Conservation (phyloP, 129 eudicot species). For the Centrapalus pauciflorus region DNA sequence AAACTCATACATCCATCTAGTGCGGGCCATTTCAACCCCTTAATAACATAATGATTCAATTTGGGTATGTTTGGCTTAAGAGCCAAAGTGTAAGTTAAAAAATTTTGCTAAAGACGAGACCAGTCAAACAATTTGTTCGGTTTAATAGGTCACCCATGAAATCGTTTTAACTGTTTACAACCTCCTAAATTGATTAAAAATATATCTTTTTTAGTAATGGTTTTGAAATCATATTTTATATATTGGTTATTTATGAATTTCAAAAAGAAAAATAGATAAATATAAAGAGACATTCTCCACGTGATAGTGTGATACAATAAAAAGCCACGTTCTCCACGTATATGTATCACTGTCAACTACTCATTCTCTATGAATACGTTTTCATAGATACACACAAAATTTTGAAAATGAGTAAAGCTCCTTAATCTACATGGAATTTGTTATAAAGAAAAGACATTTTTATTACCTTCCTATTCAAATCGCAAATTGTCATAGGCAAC, state of each 20-base stretch:
- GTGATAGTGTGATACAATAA: too few species aligned
- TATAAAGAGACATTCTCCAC: background rate
- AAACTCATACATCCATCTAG: background rate
- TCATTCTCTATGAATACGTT: background rate
- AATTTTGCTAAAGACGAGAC: too few species aligned
- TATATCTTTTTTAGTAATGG: background rate
- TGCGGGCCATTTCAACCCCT: too few species aligned
- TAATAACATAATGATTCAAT: background rate
- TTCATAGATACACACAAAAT: background rate
- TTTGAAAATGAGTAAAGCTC: background rate
- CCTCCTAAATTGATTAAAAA: background rate
- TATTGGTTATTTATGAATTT: background rate
- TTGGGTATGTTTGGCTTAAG: background rate
- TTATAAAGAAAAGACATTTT: background rate
- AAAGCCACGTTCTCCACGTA: background rate
- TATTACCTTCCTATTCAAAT: slow-evolving; percentile 62
- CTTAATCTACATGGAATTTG: background rate
- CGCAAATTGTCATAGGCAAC: slow-evolving; percentile 62
- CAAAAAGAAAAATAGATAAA: too few species aligned
- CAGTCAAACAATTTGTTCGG: too few species aligned
- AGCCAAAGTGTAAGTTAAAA: too few species aligned
- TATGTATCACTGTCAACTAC: background rate
- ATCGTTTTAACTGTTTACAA: too few species aligned
- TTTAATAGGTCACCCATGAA: too few species aligned
- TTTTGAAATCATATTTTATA: background rate